phyloP scores from a whole-genome alignment of 805 yeast species.

The Grigorovia jiainica region DNA sequence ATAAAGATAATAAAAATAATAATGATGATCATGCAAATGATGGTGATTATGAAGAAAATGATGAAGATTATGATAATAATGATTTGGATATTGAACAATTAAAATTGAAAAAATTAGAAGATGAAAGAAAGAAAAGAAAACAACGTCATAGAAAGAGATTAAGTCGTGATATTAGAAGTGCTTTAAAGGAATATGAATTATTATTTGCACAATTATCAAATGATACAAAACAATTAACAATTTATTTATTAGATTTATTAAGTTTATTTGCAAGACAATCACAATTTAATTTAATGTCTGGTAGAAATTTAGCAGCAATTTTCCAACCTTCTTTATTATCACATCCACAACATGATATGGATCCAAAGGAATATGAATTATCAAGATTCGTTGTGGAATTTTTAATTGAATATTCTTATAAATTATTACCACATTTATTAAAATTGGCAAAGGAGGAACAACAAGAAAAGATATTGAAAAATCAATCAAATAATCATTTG shows the following conservation, averaged over 20 bases:
- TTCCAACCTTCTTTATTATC: slow-evolving; percentile 94
- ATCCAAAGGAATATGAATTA: slow-evolving; percentile 82
- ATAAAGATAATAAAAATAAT: too few species aligned
- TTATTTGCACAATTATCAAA: slow-evolving; percentile 64
- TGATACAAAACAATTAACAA: slow-evolving; percentile 70
- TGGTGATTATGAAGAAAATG: neutral
- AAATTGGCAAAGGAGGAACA: slow-evolving; percentile 26
- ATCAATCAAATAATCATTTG: neutral
- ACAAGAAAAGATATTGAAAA: slow-evolving; percentile 1
- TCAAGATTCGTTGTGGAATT: slow-evolving; percentile 84
- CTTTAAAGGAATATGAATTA: slow-evolving; percentile 60
- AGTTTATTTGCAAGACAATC: slow-evolving; percentile 78
- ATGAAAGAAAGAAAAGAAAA: slow-evolving; percentile 30
- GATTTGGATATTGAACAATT: slow-evolving; percentile 7
- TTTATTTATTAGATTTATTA: slow-evolving; percentile 77
- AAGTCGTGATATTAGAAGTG: slow-evolving; percentile 54
- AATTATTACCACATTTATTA: slow-evolving; percentile 52
- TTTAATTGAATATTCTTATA: slow-evolving; percentile 75
- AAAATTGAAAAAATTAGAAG: slow-evolving; percentile 2
- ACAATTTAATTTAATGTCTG: slow-evolving; percentile 78
- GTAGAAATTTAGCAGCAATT: slow-evolving; percentile 86
- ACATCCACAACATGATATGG: slow-evolving; percentile 87
- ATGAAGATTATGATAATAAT: slow-evolving; percentile 3
- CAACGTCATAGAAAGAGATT: slow-evolving; percentile 46
- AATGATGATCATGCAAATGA: neutral